phyloP scores from a whole-genome alignment of 805 yeast genomes.

The Lipomyces starkeyi region DNA sequence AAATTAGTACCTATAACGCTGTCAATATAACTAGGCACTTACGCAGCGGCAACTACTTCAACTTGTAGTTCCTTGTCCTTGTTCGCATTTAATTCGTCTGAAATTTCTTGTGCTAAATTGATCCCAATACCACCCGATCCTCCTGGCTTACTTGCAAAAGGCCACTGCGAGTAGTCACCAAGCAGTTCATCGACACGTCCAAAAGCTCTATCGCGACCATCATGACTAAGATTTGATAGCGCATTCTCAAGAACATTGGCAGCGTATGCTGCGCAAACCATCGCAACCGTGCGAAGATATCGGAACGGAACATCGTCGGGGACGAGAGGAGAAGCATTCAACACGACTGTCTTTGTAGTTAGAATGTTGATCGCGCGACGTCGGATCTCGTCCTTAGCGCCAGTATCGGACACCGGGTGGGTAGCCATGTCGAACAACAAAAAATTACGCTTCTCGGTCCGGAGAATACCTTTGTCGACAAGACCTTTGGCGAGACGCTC shows the following conservation, averaged over 20 bases:
- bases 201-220: conserved; percentile 89
- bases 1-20: neutral
- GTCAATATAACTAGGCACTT: conserved; percentile 14
- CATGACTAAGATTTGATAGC: conserved; percentile 71
- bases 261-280: conserved; percentile 89
- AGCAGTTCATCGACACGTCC: conserved; percentile 92
- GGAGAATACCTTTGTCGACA: conserved; percentile 93
- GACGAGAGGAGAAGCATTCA: conserved; percentile 61
- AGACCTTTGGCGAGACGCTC: conserved; percentile 95
- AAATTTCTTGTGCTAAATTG: conserved; percentile 62
- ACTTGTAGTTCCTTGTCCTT: conserved; percentile 66
- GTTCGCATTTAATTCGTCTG: conserved; percentile 54
- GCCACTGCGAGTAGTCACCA: conserved; percentile 81
- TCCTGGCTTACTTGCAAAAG: conserved; percentile 65
- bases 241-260: conserved; percentile 96
- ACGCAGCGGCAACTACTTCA: conserved; percentile 91
- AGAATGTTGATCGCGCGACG: conserved; percentile 72
- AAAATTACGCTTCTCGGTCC: conserved; percentile 95
- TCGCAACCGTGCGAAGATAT: conserved; percentile 75
- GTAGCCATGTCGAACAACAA: conserved; percentile 98
- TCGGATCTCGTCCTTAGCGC: conserved; percentile 80
- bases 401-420: conserved; percentile 89
- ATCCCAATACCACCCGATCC: conserved; percentile 64
- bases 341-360: conserved; percentile 70
- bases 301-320: conserved; percentile 71